Conservation (phyloP, 768 basidiomycete genomes). For the Piloderma croceum region DNA sequence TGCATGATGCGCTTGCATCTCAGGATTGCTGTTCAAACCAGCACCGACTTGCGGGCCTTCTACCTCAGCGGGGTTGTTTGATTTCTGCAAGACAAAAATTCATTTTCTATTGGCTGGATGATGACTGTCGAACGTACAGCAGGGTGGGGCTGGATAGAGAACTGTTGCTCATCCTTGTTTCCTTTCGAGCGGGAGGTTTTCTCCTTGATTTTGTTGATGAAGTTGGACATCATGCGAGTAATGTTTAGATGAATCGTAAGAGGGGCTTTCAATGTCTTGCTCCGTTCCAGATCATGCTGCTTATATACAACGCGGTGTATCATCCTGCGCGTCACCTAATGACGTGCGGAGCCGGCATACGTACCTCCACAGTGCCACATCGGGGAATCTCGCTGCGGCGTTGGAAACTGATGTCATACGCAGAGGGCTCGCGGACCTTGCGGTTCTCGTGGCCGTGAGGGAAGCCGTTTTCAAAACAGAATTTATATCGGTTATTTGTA, state of each 20-base stretch:
- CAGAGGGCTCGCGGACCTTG: too few species aligned
- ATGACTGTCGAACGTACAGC: conserved; percentile 36
- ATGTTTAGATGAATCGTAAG: background rate
- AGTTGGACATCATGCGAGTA: conserved; percentile 7
- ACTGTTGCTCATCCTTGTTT: conserved; percentile 32
- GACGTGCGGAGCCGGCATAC: too few species aligned
- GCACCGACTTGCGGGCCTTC: conserved; percentile 30
- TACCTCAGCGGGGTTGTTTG: conserved; percentile 56
- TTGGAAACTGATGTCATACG: too few species aligned
- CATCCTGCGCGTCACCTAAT: background rate
- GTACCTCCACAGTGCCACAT: too few species aligned
- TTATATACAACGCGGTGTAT: too few species aligned
- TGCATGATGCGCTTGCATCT: conserved; percentile 41
- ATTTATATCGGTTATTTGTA: too few species aligned
- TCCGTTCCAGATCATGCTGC: too few species aligned
- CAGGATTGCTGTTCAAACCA: conserved; percentile 34
- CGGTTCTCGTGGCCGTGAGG: too few species aligned
- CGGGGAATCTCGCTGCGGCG: too few species aligned
- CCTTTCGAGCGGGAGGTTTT: conserved; percentile 10
- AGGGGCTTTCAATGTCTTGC: too few species aligned
- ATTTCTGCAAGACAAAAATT: conserved; percentile 34
- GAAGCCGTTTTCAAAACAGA: too few species aligned
- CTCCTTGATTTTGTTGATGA: conserved; percentile 10
- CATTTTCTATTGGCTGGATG: background rate
- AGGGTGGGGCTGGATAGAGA: conserved; percentile 56